Evolutionary conservation across 108 stramenopile genomes (phyloP).

Genomic region (Chaetoceros muelleri): DNA sequence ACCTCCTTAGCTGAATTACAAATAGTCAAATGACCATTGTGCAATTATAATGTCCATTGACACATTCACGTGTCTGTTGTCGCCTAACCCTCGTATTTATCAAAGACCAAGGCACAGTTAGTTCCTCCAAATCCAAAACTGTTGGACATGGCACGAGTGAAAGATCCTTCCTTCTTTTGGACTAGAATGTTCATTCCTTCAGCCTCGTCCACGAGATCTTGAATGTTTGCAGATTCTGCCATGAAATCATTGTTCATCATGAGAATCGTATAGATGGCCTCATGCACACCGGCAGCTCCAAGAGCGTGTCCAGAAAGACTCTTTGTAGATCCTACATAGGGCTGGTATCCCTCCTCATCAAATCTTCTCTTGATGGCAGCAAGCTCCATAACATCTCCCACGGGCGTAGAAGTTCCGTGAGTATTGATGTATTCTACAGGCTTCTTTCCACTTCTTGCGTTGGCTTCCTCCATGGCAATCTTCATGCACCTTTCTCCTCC

Average conservation of each 20-base stretch:
- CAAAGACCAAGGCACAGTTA: slow-evolving; percentile 95
- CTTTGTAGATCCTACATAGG: slow-evolving; percentile 93
- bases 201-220: slow-evolving; percentile 82
- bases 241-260: slow-evolving; percentile 94
- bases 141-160: slow-evolving; percentile 92
- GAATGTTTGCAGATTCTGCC: slow-evolving; percentile 87
- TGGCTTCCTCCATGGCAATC: slow-evolving; percentile 80
- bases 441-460: slow-evolving; percentile 45
- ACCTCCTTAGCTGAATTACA: too few species aligned
- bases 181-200: slow-evolving; percentile 90
- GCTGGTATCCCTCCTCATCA: slow-evolving; percentile 76
- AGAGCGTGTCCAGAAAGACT: slow-evolving; percentile 93
- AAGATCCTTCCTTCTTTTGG: slow-evolving; percentile 79
- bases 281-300: slow-evolving; percentile 97
- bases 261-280: slow-evolving; percentile 91
- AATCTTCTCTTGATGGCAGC: slow-evolving; percentile 88
- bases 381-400: slow-evolving; percentile 91
- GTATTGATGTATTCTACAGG: slow-evolving; percentile 95
- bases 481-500: slow-evolving; percentile 92
- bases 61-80: too few species aligned
- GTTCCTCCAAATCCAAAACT: slow-evolving; percentile 99
- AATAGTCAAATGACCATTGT: too few species aligned
- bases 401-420: slow-evolving; percentile 97
- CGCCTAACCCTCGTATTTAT: slow-evolving; percentile 79
- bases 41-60: too few species aligned